phyloP scores from a whole-genome alignment of 768 basidiomycete species.

The Megacollybia marginata region DNA sequence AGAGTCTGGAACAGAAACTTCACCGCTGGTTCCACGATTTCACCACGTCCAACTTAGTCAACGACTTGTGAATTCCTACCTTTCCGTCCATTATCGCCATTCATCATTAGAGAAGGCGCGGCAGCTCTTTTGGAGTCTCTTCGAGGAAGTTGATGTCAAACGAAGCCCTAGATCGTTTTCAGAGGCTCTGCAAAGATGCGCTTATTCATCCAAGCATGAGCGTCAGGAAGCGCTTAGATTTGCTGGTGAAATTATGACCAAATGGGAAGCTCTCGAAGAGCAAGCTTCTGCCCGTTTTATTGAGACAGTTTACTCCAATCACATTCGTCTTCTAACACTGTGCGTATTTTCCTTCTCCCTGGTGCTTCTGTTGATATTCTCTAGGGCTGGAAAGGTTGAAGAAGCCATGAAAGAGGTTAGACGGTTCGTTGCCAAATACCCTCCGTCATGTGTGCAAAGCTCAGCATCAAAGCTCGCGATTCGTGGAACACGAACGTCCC shows the following conservation, averaged over 20 bases:
- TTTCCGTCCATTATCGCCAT: constrained; percentile 66
- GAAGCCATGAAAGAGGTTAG: constrained; percentile 49
- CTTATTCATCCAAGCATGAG: constrained; percentile 35
- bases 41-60: constrained; percentile 48
- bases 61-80: constrained; percentile 69
- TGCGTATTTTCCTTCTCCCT: constrained; percentile 27
- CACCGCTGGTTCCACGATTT: constrained; percentile 34
- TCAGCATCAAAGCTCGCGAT: constrained; percentile 37
- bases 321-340: constrained; percentile 60
- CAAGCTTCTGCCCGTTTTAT: constrained; percentile 37
- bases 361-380: constrained; percentile 2
- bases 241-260: constrained; percentile 57
- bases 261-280: constrained; percentile 50
- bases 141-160: constrained; percentile 29
- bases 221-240: constrained; percentile 40
- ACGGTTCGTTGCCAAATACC: constrained; percentile 59
- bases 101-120: constrained; percentile 38
- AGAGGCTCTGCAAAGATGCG: constrained; percentile 64
- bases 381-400: constrained; percentile 42
- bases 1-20: constrained; percentile 22
- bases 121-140: constrained; percentile 45
- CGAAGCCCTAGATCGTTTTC: constrained; percentile 52
- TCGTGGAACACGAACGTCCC: constrained; percentile 51
- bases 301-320: constrained; percentile 62
- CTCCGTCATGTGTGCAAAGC: constrained; percentile 42